Base-by-base conservation (phyloP, 2,329 filamentous ascomycete species). In the Aureobasidium sp. region DNA sequence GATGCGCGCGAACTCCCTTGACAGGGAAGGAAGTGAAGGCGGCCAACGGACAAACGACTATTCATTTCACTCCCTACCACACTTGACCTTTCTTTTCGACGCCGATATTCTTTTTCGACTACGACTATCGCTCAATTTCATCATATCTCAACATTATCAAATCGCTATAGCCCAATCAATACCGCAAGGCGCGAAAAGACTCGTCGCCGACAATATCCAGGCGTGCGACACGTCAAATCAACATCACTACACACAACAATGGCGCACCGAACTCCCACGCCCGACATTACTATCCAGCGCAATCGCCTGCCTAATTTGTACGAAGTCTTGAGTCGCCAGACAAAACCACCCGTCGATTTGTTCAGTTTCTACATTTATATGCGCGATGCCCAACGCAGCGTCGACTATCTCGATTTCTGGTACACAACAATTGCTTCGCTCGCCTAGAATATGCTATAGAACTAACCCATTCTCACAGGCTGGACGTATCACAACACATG, bases 331-430 rank as follows among this genome's bases (percentile, higher is more conserved):
- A 96, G 91, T 73, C 87, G 95, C 68, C 87, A 92, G 66, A 99
- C 94, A n/a, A 82, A 95, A 24, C 90, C 95, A 53, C 94, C 94
- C 0, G 93, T 99, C 63, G 95, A 99, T 72, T 82, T 99, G 12
- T 99, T 96, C 76, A 97, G 92, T 1, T 99, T 99, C 79, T 99
- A 99, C 78, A 99, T 99, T 70, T 99, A 96, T 78, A 99, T 99
- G 94, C 86, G 94, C 71, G 95, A 99, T 75, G 92, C 97, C 77
- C 94, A 99, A 76, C 87, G 92, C 74, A 97, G 93, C 8, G 94
- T 99, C 13, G 94, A 99, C 72, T 99, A 99, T 71, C 80, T 99
- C 46, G 94, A 99, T 74, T 99, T 99, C 76, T 99, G 95, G 94
- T 97, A 80, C 10, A 56, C 50, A 29, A 15, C 13, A 15, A 26